phyloP scores from a whole-genome alignment of 768 basidiomycete species.

The Saitozyma sp. region DNA sequence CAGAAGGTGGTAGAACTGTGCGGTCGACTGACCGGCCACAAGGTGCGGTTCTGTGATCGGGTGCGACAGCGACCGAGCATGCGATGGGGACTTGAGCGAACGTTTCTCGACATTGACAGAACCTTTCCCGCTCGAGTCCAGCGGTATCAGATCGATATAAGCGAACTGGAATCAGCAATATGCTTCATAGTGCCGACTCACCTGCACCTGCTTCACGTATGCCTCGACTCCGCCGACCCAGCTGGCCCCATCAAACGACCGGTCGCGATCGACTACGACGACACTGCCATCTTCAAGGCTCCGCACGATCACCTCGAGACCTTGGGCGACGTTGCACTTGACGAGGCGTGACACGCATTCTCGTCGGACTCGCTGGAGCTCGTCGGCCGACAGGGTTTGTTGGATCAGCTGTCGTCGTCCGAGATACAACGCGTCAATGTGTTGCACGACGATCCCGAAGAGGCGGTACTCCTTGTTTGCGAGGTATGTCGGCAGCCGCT shows the following conservation, averaged over 20 bases:
- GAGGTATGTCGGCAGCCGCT: constrained; percentile 79
- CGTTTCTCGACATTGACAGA: too few relatives aligned
- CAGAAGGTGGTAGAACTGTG: constrained; percentile 76
- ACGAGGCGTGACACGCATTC: constrained; percentile 88
- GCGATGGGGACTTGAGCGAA: constrained; percentile 17
- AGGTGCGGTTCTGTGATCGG: not conserved
- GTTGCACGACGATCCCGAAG: constrained; percentile 79
- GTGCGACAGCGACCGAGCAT: constrained; percentile 12
- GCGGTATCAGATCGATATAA: constrained; percentile 47
- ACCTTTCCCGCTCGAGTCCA: constrained; percentile 20
- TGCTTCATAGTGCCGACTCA: constrained; percentile 12
- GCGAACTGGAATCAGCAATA: constrained; percentile 32
- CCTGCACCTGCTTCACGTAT: constrained; percentile 65
- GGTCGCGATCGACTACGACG: constrained; percentile 85
- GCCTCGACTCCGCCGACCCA: constrained; percentile 57
- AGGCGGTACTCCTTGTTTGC: constrained; percentile 83
- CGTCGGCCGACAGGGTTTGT: constrained; percentile 81
- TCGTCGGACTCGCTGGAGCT: constrained; percentile 73
- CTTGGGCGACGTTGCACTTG: constrained; percentile 85
- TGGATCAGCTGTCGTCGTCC: constrained; percentile 88
- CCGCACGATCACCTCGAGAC: constrained; percentile 91
- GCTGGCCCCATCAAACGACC: constrained; percentile 53
- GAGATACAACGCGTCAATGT: constrained; percentile 86
- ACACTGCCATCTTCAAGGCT: constrained; percentile 88
- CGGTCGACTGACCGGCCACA: not conserved